Conservation (phyloP, 441 rosid species). For the Populus hybrid region DNA sequence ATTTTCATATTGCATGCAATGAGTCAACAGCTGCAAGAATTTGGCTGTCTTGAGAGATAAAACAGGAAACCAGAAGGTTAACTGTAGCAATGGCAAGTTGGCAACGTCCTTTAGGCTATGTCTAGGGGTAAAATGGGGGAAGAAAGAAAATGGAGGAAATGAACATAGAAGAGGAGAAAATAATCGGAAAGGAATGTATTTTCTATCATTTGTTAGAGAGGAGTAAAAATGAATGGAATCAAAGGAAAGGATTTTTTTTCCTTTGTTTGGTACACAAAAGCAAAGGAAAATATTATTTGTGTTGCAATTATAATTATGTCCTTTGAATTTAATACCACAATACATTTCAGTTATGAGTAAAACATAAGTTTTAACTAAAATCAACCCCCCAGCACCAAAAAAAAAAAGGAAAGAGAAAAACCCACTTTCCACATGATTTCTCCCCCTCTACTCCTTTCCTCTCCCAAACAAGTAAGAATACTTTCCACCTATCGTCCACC, state of each 20-base stretch:
- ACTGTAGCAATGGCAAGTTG: background rate
- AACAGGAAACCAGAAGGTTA: background rate
- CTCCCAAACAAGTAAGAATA: background rate
- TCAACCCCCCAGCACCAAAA: background rate
- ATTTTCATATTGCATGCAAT: background rate
- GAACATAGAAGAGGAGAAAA: background rate
- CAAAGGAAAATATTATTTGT: background rate
- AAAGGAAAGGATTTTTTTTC: background rate
- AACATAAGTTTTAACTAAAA: background rate
- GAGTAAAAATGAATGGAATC: background rate
- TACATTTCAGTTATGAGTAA: background rate
- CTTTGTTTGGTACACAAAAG: background rate
- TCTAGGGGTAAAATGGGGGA: background rate
- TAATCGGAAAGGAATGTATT: background rate
- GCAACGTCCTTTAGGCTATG: background rate
- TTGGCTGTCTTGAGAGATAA: background rate
- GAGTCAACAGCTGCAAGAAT: conserved; percentile 1
- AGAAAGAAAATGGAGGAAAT: no score
- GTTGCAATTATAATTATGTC: background rate
- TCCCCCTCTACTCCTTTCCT: background rate
- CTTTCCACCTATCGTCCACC: background rate
- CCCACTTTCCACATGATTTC: background rate
- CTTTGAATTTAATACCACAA: background rate
- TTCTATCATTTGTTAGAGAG: background rate
- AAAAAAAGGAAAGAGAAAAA: no score